These are phyloP conservation scores for Euphorbia schlechtendalii DNA, from an alignment of 441 rosid species.

Conservation along the genomic window DNA sequence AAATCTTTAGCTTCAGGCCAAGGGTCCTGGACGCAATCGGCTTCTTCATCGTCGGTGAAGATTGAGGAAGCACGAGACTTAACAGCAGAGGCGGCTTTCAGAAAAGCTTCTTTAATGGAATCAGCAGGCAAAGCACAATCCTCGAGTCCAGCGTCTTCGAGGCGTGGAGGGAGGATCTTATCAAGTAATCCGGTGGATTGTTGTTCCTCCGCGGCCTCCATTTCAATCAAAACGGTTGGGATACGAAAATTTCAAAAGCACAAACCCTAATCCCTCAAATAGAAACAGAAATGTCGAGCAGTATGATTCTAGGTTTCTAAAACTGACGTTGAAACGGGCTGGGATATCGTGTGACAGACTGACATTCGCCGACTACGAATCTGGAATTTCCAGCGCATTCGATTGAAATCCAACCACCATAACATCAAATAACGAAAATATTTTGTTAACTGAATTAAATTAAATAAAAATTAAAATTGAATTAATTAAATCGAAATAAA, in stretches of 20 bases:
- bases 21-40: slow-evolving; percentile 38
- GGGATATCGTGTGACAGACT: no score
- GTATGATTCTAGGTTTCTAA: no score
- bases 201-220: not conserved
- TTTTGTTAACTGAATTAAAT: no score
- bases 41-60: slow-evolving; percentile 29
- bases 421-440: no score
- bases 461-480: no score
- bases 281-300: no score
- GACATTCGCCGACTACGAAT: no score
- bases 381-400: no score
- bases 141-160: slow-evolving; percentile 78
- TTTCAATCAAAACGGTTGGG: not conserved
- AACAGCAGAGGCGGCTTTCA: slow-evolving; percentile 59
- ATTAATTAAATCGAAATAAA: no score
- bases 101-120: slow-evolving; percentile 68
- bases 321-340: no score
- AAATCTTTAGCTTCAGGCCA: slow-evolving; percentile 22
- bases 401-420: no score
- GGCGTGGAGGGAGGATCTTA: slow-evolving; percentile 57
- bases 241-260: not conserved
- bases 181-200: slow-evolving; percentile 27
- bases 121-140: slow-evolving; percentile 75
- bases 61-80: slow-evolving; percentile 44
- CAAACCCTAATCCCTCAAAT: not conserved